Base-by-base conservation (phyloP, 768 basidiomycete genomes). In the Trametes coccinea region DNA sequence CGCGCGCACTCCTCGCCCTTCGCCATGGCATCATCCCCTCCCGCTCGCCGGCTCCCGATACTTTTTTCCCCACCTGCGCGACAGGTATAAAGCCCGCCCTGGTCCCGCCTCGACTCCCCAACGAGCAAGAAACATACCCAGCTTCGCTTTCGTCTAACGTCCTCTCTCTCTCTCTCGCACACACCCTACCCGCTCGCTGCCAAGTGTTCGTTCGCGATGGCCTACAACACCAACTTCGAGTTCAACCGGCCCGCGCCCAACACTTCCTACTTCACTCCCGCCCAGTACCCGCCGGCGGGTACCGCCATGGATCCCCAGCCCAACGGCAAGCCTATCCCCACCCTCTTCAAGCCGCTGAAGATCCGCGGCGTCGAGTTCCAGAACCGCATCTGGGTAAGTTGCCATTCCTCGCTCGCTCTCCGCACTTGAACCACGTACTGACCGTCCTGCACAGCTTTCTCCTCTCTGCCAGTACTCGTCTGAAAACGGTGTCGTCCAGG, bases 391-490 rank as follows among this genome's bases (percentile, higher is more conserved):
- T 65, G 57, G 53, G 70, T 69, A 59, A 3, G 68, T 60, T 13
- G 59, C 49, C 51, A 30, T 5, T 22, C 57, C 17, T n/a, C 29
- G 14, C 11, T 30, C 41, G 2, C 17, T 34, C 40, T 41, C 31
- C 11, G 29, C 41, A 2, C 29, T 34, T 31, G 30, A 10, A 17
- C 31, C 29, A 16, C 41, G 17, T 46, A 13, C 31, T 49, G 4
- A 37, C 22, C 16, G 13, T 3, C 14, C 22, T 27, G 2, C 3
- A 41, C 47, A 80, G 79, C 34, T 85, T 44, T 81, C 85, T 7
- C 85, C 85, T 0, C 70, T 86, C 39, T 83, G 84, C 69, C 84
- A 87, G 69, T 86, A 85, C 69, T 85, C 83, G 16, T 75, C 84
- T 1, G 71, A 83, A 14, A 72, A 85, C 73, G 86, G 85, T 31